phyloP scores from a whole-genome alignment of 768 basidiomycete genomes.

The Neoboletus subvelutipes region DNA sequence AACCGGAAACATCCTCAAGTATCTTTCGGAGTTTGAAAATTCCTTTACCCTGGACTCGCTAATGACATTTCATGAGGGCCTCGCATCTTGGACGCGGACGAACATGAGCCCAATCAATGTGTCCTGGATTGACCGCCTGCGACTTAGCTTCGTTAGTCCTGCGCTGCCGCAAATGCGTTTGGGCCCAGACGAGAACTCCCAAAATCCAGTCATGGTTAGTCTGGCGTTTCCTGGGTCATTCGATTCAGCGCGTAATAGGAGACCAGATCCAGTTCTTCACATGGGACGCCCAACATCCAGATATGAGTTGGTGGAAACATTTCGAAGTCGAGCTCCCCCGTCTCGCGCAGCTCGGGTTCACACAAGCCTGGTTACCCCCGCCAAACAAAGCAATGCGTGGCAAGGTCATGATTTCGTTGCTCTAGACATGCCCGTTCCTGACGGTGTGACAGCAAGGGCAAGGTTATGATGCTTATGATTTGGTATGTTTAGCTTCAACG shows the following conservation, averaged over 20 bases:
- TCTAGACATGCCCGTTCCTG: constrained; percentile 9
- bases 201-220: constrained; percentile 71
- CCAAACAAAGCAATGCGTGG: constrained; percentile 70
- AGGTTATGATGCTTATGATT: constrained; percentile 85
- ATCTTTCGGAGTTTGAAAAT: constrained; percentile 29
- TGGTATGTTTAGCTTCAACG: constrained; percentile 45
- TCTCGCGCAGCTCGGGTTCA: constrained; percentile 68
- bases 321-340: constrained; percentile 63
- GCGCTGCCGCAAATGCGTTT: constrained; percentile 62
- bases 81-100: background rate
- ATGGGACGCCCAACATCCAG: constrained; percentile 62
- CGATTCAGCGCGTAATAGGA: background rate
- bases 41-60: background rate
- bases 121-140: constrained; percentile 26
- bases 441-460: constrained; percentile 51
- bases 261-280: constrained; percentile 79
- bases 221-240: background rate
- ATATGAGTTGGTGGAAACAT: constrained; percentile 79
- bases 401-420: constrained; percentile 37
- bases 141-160: constrained; percentile 29
- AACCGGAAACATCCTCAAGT: background rate
- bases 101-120: constrained; percentile 12
- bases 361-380: constrained; percentile 82
- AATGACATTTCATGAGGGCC: background rate
- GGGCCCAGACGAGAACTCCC: constrained; percentile 44